Conservation (phyloP, 768 basidiomycete genomes). For the Hericium erinaceus region DNA sequence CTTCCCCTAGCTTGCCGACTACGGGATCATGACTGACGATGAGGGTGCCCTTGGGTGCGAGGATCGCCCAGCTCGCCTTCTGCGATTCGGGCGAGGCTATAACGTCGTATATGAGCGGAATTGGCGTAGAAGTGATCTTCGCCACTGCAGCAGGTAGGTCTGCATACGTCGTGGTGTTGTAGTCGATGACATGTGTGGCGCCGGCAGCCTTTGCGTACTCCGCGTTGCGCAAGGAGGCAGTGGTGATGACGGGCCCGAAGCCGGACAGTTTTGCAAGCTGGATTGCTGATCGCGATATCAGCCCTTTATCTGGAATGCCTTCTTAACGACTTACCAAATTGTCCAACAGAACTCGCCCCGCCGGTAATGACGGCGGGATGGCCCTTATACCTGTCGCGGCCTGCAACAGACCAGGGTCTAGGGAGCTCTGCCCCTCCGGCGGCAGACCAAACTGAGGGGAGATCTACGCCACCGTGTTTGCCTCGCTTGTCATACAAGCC, state of each 20-base stretch:
- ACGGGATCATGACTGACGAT: background rate
- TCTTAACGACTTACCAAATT: conserved; percentile 28
- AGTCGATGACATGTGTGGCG: conserved; percentile 4
- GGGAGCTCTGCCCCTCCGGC: conserved; percentile 29
- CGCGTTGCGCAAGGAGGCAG: conserved; percentile 17
- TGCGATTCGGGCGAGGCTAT: conserved; percentile 18
- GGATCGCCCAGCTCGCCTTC: conserved; percentile 11
- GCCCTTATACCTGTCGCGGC: conserved; percentile 31
- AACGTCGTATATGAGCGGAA: conserved; percentile 18
- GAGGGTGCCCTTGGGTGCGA: conserved; percentile 17
- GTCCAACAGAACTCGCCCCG: conserved; percentile 40
- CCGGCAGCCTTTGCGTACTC: background rate
- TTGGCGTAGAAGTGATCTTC: conserved; percentile 13
- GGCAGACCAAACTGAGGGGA: too few species aligned
- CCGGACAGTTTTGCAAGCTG: conserved; percentile 20
- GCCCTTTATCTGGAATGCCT: background rate
- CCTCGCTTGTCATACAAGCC: conserved; percentile 34
- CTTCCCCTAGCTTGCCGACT: background rate
- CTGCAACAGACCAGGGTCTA: conserved; percentile 29
- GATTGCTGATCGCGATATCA: conserved; percentile 10
- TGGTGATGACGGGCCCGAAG: conserved; percentile 21
- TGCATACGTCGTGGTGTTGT: background rate
- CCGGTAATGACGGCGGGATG: conserved; percentile 40
- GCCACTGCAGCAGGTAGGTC: background rate
- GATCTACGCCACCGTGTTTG: conserved; percentile 5